These are phyloP conservation scores for Cavenderia fasciculata DNA, from an alignment of 78 protist genomes.

Conservation along the genomic window DNA sequence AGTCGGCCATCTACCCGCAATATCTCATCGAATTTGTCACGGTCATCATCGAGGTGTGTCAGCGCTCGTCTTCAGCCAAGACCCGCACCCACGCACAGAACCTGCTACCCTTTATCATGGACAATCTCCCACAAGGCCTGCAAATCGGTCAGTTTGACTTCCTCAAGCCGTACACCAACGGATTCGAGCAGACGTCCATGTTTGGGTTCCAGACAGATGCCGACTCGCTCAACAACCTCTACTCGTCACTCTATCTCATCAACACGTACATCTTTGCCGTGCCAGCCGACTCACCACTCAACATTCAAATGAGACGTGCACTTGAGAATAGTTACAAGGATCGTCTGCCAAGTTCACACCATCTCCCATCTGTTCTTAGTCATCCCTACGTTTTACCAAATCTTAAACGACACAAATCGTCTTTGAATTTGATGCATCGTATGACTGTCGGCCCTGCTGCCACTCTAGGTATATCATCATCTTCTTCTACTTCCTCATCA, in stretches of 20 bases:
- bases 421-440: too few species aligned
- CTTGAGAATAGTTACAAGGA: constrained; percentile 9
- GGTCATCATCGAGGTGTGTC: constrained; percentile 47
- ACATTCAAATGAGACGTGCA: constrained; percentile 13
- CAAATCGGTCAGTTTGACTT: constrained; percentile 49
- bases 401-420: too few species aligned
- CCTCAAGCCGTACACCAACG: constrained; percentile 11
- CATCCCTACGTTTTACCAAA: too few species aligned
- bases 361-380: too few species aligned
- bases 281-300: constrained; percentile 21
- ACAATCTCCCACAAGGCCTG: constrained; percentile 49
- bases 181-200: background rate
- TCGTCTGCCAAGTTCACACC: too few species aligned
- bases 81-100: constrained; percentile 37
- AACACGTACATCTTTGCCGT: constrained; percentile 63
- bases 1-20: background rate
- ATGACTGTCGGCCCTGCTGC: too few species aligned
- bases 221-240: constrained; percentile 29
- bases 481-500: too few species aligned
- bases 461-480: too few species aligned
- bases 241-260: constrained; percentile 36
- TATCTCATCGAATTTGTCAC: constrained; percentile 23
- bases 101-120: constrained; percentile 37
- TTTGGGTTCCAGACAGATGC: constrained; percentile 36
- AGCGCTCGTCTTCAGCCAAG: constrained; percentile 10